phyloP scores from a whole-genome alignment of 768 basidiomycete species.

The Calocybe cyanea region DNA sequence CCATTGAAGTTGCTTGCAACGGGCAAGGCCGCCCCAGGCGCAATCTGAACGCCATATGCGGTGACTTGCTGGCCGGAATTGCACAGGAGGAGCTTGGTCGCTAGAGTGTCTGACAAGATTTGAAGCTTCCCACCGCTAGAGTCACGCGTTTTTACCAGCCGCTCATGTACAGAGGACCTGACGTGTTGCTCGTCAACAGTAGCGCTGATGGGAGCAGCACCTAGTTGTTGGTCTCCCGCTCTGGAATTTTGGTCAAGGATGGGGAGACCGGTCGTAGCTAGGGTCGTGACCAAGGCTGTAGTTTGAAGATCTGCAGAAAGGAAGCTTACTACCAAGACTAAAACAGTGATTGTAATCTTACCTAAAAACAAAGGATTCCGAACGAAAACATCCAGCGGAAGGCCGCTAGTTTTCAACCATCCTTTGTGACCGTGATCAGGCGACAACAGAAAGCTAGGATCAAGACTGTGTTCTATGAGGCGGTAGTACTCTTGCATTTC shows the following conservation, averaged over 20 bases:
- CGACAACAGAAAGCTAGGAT: constrained; percentile 12
- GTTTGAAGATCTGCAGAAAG: constrained; percentile 20
- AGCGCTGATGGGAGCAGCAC: constrained; percentile 16
- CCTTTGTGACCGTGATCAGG: constrained; percentile 27
- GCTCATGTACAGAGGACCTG: constrained; percentile 25
- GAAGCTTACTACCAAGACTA: neutral
- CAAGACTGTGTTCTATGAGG: constrained; percentile 22
- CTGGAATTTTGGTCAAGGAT: constrained; percentile 22
- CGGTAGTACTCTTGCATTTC: constrained; percentile 29
- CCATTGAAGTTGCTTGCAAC: constrained; percentile 25
- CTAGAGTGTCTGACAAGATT: constrained; percentile 23
- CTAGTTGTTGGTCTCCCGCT: constrained; percentile 16
- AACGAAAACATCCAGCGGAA: constrained; percentile 19
- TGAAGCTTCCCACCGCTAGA: constrained; percentile 13
- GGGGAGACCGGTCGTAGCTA: constrained; percentile 13
- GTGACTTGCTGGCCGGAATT: constrained; percentile 7
- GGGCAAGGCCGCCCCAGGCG: constrained; percentile 20
- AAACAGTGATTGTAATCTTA: constrained; percentile 1
- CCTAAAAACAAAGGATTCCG: constrained; percentile 21
- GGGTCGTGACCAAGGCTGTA: constrained; percentile 15
- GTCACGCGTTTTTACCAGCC: constrained; percentile 15
- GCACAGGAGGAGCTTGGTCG: constrained; percentile 22
- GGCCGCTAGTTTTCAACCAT: constrained; percentile 24
- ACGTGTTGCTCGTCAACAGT: constrained; percentile 22
- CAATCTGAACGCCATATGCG: constrained; percentile 25